Percentiles rank a stretch among this genome's conserved stretches.
phyloP scores from a whole-genome alignment of 805 yeast species.

The Suhomyces kilbournensis region DNA sequence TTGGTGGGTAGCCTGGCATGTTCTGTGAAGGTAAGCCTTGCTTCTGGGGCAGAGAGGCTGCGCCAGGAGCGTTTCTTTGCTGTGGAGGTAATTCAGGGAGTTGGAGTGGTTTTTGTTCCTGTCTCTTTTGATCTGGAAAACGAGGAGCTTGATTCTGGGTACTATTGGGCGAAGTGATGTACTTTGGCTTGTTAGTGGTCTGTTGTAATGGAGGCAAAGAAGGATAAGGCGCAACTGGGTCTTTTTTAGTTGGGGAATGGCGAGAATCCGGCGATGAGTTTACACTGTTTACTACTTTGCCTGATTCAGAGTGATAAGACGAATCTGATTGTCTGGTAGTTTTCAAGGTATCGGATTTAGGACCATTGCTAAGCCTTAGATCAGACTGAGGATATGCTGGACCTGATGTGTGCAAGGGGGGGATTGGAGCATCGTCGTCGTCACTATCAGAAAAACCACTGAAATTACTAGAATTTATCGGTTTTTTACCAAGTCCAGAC shows the following conservation, averaged over 20 bases:
- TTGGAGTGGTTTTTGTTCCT: constrained; percentile 3
- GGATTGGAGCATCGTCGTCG: constrained; percentile 20
- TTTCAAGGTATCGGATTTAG: constrained; percentile 17
- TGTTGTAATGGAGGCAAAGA: constrained; percentile 8
- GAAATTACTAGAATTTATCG: constrained; percentile 4
- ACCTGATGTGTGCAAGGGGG: constrained; percentile 13
- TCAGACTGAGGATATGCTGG: neutral
- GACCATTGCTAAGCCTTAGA: constrained; percentile 12
- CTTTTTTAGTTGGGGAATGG: constrained; percentile 3
- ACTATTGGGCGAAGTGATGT: constrained; percentile 30
- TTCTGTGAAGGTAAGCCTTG: neutral
- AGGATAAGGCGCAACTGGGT: constrained; percentile 6
- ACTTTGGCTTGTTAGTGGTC: constrained; percentile 22
- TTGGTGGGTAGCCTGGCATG: neutral
- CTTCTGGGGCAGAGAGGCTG: neutral
- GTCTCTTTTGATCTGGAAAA: constrained; percentile 5
- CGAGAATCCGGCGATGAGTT: constrained; percentile 17
- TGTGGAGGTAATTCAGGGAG: constrained; percentile 8
- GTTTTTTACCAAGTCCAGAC: neutral
- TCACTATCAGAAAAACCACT: constrained; percentile 16
- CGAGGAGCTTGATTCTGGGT: constrained; percentile 23
- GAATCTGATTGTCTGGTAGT: constrained; percentile 9
- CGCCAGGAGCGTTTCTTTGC: neutral
- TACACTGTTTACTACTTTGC: constrained; percentile 15
- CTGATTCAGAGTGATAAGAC: constrained; percentile 27